Percentiles rank a stretch among this genome's conserved stretches.
Evolutionary conservation across 1,284 basidiomycete genomes (phyloP).

Genomic region (Moesziomyces globuligerus): DNA sequence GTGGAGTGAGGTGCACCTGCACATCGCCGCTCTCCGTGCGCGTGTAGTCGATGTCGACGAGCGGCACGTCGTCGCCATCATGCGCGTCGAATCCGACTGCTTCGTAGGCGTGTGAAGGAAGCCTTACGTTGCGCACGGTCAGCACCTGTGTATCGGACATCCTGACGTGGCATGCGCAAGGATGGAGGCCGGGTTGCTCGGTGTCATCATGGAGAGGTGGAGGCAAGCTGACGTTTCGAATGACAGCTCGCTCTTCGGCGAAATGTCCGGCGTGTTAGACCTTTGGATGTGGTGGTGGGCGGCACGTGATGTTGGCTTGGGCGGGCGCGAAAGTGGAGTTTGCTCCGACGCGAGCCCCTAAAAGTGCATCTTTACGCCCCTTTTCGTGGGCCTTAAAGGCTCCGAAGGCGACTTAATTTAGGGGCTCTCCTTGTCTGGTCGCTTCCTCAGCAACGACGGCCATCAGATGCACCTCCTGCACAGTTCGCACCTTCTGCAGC

Average conservation of each 20-base stretch:
- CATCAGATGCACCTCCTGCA: too few relatives aligned
- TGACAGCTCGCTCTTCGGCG: conserved; percentile 6
- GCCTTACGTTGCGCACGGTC: conserved; percentile 14
- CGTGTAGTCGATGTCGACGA: conserved; percentile 20
- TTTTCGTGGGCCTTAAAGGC: too few relatives aligned
- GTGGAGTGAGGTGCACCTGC: conserved; percentile 12
- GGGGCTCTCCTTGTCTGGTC: too few relatives aligned
- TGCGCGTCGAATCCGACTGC: conserved; percentile 3
- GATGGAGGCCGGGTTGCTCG: too few relatives aligned
- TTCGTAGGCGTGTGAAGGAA: conserved; percentile 13
- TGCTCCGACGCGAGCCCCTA: background rate
- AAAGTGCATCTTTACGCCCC: conserved; percentile 13
- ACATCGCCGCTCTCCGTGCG: background rate
- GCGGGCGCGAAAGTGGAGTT: conserved; percentile 23
- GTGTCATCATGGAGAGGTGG: too few relatives aligned
- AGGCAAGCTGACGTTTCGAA: background rate
- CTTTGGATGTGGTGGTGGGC: conserved; percentile 1
- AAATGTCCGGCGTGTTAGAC: conserved; percentile 5
- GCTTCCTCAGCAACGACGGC: too few relatives aligned
- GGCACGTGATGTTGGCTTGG: conserved; percentile 25
- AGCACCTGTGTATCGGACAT: conserved; percentile 4
- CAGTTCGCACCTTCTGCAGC: too few relatives aligned
- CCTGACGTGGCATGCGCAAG: background rate
- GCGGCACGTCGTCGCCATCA: background rate
- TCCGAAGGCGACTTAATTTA: too few relatives aligned